These are phyloP conservation scores for Ochromonadaceae sp. DNA, from an alignment of 352 stramenopile genomes.

Conservation along the genomic window DNA sequence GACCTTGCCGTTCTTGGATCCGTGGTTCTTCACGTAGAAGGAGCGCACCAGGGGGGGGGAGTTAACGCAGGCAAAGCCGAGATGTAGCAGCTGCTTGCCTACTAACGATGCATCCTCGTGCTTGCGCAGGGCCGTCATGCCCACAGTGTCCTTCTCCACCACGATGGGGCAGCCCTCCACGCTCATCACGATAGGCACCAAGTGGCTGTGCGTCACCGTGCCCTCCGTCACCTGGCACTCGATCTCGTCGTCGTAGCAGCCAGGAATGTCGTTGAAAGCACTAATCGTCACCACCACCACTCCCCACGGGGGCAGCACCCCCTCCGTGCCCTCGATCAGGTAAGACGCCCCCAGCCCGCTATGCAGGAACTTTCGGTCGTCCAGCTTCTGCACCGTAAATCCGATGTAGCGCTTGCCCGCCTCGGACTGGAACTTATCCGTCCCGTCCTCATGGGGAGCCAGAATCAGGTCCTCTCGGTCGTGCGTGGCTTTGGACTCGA, in stretches of 20 bases:
- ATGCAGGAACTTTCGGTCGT: background rate
- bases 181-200: background rate
- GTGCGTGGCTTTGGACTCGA: background rate
- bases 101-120: background rate
- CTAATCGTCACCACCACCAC: background rate
- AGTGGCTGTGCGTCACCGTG: background rate
- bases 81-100: constrained; percentile 2
- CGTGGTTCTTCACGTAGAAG: constrained; percentile 7
- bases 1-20: background rate
- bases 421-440: background rate
- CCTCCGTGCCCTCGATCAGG: background rate
- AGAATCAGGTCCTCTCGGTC: background rate
- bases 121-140: background rate
- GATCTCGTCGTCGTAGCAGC: constrained; percentile 15
- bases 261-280: constrained; percentile 10
- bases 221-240: background rate
- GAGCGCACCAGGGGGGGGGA: background rate
- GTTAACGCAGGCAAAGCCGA: background rate
- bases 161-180: constrained; percentile 11
- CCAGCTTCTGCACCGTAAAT: background rate
- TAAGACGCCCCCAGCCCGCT: background rate
- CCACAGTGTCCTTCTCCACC: background rate
- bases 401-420: constrained; percentile 4
- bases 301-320: constrained; percentile 1
- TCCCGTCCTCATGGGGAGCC: constrained; percentile 4